Percentiles rank a stretch among this genome's conserved stretches.
Evolutionary conservation across 2,329 filamentous ascomycete genomes (phyloP).

Genomic region (Paraphaeosphaeria sporulosa): DNA sequence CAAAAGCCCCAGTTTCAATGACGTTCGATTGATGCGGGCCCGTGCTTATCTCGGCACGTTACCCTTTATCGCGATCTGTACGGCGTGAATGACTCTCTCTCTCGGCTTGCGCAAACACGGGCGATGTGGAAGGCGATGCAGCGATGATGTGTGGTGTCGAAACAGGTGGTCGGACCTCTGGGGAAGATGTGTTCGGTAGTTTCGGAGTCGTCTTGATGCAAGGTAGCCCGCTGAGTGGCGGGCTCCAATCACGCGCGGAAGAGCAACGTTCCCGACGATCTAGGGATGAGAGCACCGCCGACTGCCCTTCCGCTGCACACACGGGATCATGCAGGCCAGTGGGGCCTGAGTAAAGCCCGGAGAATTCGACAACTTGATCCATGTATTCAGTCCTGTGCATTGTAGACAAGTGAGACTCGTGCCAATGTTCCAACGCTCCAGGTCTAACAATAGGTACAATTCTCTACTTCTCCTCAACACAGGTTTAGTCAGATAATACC

Average conservation of each 20-base stretch:
- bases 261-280: slow-evolving; percentile 7
- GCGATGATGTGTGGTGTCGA: slow-evolving; percentile 4
- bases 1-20: neutral
- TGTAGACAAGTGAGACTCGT: too few species aligned
- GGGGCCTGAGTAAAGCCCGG: neutral
- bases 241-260: slow-evolving; percentile 5
- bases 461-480: neutral
- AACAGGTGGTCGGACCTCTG: neutral
- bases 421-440: neutral
- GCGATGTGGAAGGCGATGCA: neutral
- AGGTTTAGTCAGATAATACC: neutral
- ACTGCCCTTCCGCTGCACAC: neutral
- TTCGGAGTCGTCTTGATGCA: slow-evolving; percentile 8
- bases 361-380: neutral
- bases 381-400: too few species aligned
- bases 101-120: neutral
- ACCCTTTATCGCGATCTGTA: slow-evolving; percentile 1
- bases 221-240: slow-evolving; percentile 5
- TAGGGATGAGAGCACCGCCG: slow-evolving; percentile 1
- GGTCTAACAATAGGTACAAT: neutral
- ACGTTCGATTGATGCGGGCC: slow-evolving; percentile 5
- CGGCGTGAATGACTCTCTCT: neutral
- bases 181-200: slow-evolving; percentile 7
- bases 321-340: neutral
- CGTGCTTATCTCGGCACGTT: slow-evolving; percentile 12